Percentiles rank a stretch among this genome's conserved stretches.
phyloP scores from a whole-genome alignment of 73 alveolate genomes.

The Paramecium sexaurelia region DNA sequence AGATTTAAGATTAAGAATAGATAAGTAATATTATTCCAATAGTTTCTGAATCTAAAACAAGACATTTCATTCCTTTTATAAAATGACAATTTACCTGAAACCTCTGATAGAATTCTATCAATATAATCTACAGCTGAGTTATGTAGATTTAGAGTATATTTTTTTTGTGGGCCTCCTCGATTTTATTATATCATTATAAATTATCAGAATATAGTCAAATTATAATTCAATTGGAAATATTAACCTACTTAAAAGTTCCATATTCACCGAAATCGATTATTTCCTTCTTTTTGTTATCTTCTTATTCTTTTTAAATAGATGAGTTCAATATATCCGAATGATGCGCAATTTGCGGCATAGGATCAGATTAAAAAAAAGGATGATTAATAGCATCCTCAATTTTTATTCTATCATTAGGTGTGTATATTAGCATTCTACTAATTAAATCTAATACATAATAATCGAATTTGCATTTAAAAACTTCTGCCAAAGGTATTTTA shows the following conservation, averaged over 20 bases:
- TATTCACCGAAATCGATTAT: background rate
- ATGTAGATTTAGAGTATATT: background rate
- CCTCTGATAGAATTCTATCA: constrained; percentile 32
- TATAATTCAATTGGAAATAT: background rate
- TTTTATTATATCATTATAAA: background rate
- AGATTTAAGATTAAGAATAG: constrained; percentile 50
- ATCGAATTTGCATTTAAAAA: background rate
- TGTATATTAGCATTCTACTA: background rate
- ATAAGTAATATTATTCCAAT: constrained; percentile 58
- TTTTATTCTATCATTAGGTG: background rate
- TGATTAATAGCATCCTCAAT: background rate
- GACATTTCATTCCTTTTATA: constrained; percentile 59
- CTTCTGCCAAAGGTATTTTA: background rate
- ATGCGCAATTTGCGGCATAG: background rate
- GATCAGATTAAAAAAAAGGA: background rate
- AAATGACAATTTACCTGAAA: constrained; percentile 2
- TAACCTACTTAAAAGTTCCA: background rate
- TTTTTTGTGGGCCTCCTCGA: background rate
- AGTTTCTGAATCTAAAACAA: constrained; percentile 60
- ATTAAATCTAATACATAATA: background rate
- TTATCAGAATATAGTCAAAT: background rate
- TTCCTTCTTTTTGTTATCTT: no score
- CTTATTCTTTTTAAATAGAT: background rate
- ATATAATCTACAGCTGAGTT: background rate
- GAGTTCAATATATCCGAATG: background rate